A percentile compares a stretch with the other conserved stretches of the same genome.
These are phyloP conservation scores for Cladosporium sp. DNA, from an alignment of 2,329 filamentous ascomycete genomes.

Conservation along the genomic window DNA sequence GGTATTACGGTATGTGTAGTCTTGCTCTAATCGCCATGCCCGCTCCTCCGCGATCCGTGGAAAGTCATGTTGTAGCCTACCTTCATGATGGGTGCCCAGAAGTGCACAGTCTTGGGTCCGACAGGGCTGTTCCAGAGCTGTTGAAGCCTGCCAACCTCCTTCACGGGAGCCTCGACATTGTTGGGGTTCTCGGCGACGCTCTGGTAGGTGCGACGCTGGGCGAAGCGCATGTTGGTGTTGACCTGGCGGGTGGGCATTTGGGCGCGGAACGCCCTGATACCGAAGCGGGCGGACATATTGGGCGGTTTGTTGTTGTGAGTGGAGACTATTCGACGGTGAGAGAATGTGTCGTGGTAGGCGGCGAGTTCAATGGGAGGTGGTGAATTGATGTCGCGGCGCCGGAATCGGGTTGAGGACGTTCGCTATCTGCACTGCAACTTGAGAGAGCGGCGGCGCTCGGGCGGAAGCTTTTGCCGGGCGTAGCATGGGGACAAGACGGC, in stretches of 20 bases:
- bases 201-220: conserved; percentile 61
- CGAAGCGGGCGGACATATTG: conserved; percentile 58
- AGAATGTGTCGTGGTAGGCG: neutral
- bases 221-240: conserved; percentile 37
- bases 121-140: conserved; percentile 61
- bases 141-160: conserved; percentile 56
- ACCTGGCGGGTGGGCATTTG: conserved; percentile 52
- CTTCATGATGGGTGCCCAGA: conserved; percentile 98
- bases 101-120: conserved; percentile 80
- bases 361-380: neutral
- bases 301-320: neutral
- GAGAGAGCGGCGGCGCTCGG: neutral
- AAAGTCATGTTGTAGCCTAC: conserved; percentile 40
- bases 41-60: conserved; percentile 2
- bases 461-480: conserved; percentile 8
- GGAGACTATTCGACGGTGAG: conserved; percentile 7
- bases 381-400: conserved; percentile 13
- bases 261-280: conserved; percentile 56
- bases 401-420: conserved; percentile 1
- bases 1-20: neutral
- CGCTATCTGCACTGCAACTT: neutral
- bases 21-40: neutral
- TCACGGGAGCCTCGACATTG: conserved; percentile 22
- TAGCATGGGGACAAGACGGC: neutral
- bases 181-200: conserved; percentile 58